These are phyloP conservation scores for Pseudovirgaria hyperparasitica DNA, from an alignment of 2,329 filamentous ascomycete species.

Conservation along the genomic window DNA sequence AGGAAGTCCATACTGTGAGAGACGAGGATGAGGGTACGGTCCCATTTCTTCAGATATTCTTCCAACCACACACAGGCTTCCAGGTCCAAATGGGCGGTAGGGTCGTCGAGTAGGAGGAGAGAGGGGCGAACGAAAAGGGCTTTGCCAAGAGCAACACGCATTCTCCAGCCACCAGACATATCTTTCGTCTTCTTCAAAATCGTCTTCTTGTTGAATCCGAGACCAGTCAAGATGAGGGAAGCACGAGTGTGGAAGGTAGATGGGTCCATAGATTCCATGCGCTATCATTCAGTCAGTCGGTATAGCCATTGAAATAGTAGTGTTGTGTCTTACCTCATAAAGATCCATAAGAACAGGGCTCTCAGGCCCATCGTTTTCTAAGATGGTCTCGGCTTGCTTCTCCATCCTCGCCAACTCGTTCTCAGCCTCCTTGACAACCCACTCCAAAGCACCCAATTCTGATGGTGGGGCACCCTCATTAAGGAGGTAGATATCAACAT, in stretches of 20 bases:
- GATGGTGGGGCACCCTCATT: constrained; percentile 91
- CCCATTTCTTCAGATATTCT: constrained; percentile 99
- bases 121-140: constrained; percentile 97
- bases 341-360: constrained; percentile 82
- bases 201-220: constrained; percentile 96
- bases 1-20: constrained; percentile 99
- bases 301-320: not conserved
- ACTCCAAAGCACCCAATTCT: constrained; percentile 84
- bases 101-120: constrained; percentile 90
- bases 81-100: constrained; percentile 96
- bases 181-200: constrained; percentile 99
- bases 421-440: constrained; percentile 92
- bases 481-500: constrained; percentile 95
- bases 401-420: constrained; percentile 85
- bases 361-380: constrained; percentile 88
- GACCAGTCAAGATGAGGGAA: constrained; percentile 92
- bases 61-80: constrained; percentile 99
- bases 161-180: constrained; percentile 99
- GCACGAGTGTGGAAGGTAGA: constrained; percentile 93
- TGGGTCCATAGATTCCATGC: constrained; percentile 98
- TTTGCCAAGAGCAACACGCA: constrained; percentile 96
- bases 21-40: constrained; percentile 87
- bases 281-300: constrained; percentile 37
- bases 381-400: constrained; percentile 72
- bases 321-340: constrained; percentile 62